A percentile compares a stretch with the other conserved stretches of the same genome.
These are phyloP conservation scores for Ceratonia siliqua DNA, from an alignment of 306 rosid genomes.

Conservation along the genomic window DNA sequence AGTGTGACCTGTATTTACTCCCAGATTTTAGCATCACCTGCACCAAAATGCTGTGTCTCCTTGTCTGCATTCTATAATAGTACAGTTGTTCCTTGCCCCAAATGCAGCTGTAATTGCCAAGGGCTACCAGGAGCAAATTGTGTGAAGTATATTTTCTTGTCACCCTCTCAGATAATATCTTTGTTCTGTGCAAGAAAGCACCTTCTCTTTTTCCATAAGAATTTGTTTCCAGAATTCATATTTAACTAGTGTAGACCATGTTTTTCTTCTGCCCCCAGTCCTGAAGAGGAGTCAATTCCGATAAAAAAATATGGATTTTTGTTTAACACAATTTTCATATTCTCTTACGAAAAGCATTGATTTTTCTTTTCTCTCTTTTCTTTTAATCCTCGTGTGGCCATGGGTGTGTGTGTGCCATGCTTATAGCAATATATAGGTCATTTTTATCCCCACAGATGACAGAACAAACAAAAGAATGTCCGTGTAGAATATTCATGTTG, in stretches of 20 bases:
- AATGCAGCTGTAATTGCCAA: constrained; percentile 79
- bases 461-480: too few relatives aligned
- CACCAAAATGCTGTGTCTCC: constrained; percentile 82
- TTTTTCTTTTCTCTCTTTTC: neutral
- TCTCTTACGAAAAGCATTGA: neutral
- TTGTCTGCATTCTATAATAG: constrained; percentile 73
- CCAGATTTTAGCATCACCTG: constrained; percentile 55
- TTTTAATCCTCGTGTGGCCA: too few relatives aligned
- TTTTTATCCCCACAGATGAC: too few relatives aligned
- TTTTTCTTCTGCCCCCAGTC: neutral
- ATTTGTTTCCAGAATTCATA: neutral
- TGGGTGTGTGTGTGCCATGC: neutral
- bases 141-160: constrained; percentile 44
- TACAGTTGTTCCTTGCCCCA: constrained; percentile 67
- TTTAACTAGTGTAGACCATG: neutral
- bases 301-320: neutral
- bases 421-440: neutral
- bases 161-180: neutral
- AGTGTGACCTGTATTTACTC: constrained; percentile 75
- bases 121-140: constrained; percentile 58
- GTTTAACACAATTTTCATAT: neutral
- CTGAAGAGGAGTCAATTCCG: neutral
- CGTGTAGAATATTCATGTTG: too few relatives aligned
- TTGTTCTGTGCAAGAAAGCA: neutral
- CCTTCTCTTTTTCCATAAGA: constrained; percentile 1